A percentile compares a stretch with the other conserved stretches of the same genome.
phyloP scores from a whole-genome alignment of 129 eudicot species.

The Kitagawia praeruptora region DNA sequence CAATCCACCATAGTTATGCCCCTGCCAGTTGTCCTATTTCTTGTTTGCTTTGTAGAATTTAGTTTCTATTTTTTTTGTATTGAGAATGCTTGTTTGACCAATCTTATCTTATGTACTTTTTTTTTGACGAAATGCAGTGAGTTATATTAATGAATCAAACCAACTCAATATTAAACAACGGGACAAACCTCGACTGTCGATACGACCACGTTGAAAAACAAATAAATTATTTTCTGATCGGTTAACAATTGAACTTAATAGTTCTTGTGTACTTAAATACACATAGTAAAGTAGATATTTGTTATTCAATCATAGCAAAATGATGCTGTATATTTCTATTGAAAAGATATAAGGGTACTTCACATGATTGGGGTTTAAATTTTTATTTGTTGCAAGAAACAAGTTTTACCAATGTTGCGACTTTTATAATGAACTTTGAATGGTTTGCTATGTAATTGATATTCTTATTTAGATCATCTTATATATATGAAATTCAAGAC shows the following conservation, averaged over 20 bases:
- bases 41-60: neutral
- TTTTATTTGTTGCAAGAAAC: neutral
- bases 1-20: neutral
- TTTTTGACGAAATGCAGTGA: too few species aligned
- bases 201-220: too few species aligned
- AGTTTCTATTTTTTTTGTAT: neutral
- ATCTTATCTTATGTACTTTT: too few species aligned
- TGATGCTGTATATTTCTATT: neutral
- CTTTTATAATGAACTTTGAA: neutral
- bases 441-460: neutral
- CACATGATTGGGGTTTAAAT: neutral
- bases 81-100: neutral
- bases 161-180: too few species aligned
- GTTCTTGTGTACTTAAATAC: neutral
- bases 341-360: neutral
- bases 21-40: neutral
- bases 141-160: too few species aligned
- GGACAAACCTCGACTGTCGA: too few species aligned
- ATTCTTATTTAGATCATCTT: neutral
- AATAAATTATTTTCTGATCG: too few species aligned
- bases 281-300: neutral
- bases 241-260: too few species aligned
- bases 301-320: neutral
- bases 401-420: neutral
- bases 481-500: too few species aligned